Evolutionary conservation across 2,329 filamentous ascomycete genomes (phyloP).

Genomic region (Didymella arachidicola): DNA sequence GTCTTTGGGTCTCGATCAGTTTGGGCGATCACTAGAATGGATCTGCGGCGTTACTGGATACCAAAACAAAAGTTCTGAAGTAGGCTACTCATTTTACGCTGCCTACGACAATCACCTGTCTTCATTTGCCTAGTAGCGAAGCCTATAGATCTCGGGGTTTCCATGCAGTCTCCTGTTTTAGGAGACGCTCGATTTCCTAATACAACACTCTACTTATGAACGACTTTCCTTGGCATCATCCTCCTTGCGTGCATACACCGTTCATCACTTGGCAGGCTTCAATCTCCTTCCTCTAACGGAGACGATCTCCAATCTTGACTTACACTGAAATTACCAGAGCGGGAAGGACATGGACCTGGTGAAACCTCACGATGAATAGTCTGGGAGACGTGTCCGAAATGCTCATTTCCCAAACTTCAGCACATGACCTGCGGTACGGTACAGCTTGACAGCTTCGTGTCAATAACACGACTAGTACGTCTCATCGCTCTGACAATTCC

Average conservation of each 20-base stretch:
- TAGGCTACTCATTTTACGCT: slow-evolving; percentile 26
- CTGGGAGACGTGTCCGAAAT: slow-evolving; percentile 10
- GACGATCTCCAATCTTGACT: slow-evolving; percentile 17
- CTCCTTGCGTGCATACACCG: neutral
- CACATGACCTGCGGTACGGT: slow-evolving; percentile 6
- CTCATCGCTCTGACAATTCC: slow-evolving; percentile 9
- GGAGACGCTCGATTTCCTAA: slow-evolving; percentile 21
- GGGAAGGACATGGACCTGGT: slow-evolving; percentile 13
- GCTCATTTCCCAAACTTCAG: slow-evolving; percentile 11
- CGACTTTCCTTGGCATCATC: neutral
- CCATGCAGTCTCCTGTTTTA: neutral
- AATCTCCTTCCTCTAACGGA: slow-evolving; percentile 19
- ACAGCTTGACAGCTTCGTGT: neutral
- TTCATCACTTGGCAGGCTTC: neutral
- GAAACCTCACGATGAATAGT: slow-evolving; percentile 7
- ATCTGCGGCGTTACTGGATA: slow-evolving; percentile 34
- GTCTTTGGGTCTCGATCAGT: slow-evolving; percentile 18
- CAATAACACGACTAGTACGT: neutral
- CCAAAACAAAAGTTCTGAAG: slow-evolving; percentile 37
- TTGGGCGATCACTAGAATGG: slow-evolving; percentile 31
- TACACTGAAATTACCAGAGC: slow-evolving; percentile 16
- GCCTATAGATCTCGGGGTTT: slow-evolving; percentile 25
- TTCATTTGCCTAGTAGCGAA: slow-evolving; percentile 12
- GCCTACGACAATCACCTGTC: slow-evolving; percentile 9
- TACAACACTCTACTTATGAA: slow-evolving; percentile 28